Base-by-base conservation (phyloP, 257 asterid species). In the Primulina huaijiensis region DNA sequence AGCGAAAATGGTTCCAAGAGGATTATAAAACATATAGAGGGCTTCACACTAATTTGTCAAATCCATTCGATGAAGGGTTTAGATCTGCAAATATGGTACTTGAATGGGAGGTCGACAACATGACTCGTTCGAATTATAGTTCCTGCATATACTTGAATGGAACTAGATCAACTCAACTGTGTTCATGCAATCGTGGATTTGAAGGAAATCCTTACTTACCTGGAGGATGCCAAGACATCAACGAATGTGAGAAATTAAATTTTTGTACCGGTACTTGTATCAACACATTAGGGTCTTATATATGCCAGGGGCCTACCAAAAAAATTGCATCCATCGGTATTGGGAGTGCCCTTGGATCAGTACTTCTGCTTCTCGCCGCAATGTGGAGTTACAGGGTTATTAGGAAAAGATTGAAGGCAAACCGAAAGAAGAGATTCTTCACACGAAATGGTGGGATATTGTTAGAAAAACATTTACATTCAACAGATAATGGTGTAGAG, bases 371-470 rank as follows among this genome's bases (percentile, higher is more conserved):
- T 17, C 4, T 73, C 9, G 53, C 21, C 12, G 57, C 78, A 4
- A 77, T 77, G 76, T 68, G 46, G 74, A 71, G 62, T 3, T 16
- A 3, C 61, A 71, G 31, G 37, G 62, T 57, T 52, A 37, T 76
- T 6, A 68, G 60, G 31, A 70, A 33, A 40, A n/a, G 40, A 40
- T 46, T 75, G 27, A 64, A 82, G 74, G 67, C 69, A 4, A 76
- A 25, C 16, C 77, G 68, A 2, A 70, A 11, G 23, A 66, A 25
- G 23, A 71, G 58, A 57, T 78, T 75, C 17, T 82, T 40, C n/a
- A 78, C 71, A 76, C 77, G 70, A 17, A 79, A 82, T 17, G 83
- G 86, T 14, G 81, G 86, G 8, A 17, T 81, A 10, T 58, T 81
- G 19, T 25, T 81, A 68, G 69, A 81, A n/a, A 82, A 77, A 19